phyloP scores from a whole-genome alignment of 2,329 filamentous ascomycete genomes.

The Exophiala spinifera region DNA sequence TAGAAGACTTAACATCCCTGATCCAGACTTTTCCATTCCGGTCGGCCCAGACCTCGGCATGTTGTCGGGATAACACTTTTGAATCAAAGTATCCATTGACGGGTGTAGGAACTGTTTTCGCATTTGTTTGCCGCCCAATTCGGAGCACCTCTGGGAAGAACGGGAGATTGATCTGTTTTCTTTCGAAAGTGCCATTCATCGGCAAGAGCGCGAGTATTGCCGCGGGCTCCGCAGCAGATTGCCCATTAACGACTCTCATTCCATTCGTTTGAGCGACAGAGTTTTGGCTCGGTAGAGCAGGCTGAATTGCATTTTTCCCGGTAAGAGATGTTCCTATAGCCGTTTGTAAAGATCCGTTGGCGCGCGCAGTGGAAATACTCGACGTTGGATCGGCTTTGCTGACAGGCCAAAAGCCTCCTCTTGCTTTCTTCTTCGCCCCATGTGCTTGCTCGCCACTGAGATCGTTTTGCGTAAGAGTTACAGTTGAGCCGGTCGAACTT shows the following conservation, averaged over 20 bases:
- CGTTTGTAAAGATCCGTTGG: constrained; percentile 56
- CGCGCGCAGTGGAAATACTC: constrained; percentile 59
- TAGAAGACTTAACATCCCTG: constrained; percentile 95
- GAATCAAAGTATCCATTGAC: constrained; percentile 96
- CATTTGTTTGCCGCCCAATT: constrained; percentile 95
- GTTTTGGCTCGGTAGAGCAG: constrained; percentile 68
- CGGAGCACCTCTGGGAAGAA: constrained; percentile 90
- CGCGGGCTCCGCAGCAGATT: constrained; percentile 55
- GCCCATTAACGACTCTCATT: constrained; percentile 40
- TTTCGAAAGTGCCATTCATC: constrained; percentile 93
- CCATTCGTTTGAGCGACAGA: constrained; percentile 63
- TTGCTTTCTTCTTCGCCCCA: constrained; percentile 46
- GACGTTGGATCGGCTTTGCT: constrained; percentile 65
- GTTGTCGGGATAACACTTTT: constrained; percentile 92
- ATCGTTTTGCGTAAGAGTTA: constrained; percentile 28
- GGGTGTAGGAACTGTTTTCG: constrained; percentile 87
- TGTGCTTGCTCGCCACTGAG: constrained; percentile 38
- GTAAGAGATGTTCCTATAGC: constrained; percentile 20
- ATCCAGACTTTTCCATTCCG: constrained; percentile 88
- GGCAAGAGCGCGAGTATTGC: constrained; percentile 83
- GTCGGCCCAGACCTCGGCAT: constrained; percentile 92
- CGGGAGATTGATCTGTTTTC: constrained; percentile 91
- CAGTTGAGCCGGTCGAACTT: constrained; percentile 54
- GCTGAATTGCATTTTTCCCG: constrained; percentile 29
- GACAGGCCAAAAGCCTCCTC: constrained; percentile 60